phyloP scores from a whole-genome alignment of 108 stramenopile genomes.

The Fragilariopsis cylindrus region DNA sequence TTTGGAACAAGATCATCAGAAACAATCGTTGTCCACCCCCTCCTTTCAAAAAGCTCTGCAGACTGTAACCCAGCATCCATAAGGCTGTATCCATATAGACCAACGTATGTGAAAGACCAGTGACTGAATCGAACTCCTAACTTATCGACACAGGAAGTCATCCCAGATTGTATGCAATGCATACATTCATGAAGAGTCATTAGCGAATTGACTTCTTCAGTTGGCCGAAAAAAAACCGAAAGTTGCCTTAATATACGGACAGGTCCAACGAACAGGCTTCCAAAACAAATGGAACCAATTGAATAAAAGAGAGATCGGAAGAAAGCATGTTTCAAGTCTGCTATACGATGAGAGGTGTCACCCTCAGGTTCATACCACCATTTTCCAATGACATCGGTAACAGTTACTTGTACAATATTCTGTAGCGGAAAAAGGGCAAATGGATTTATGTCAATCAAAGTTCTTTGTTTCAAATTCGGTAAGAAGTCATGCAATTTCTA shows the following conservation, averaged over 20 bases:
- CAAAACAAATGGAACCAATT: slow-evolving; percentile 90
- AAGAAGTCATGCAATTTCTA: not conserved
- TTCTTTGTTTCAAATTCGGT: not conserved
- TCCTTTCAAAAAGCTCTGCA: slow-evolving; percentile 73
- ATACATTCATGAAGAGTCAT: slow-evolving; percentile 78
- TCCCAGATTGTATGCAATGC: slow-evolving; percentile 56
- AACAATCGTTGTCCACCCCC: slow-evolving; percentile 88
- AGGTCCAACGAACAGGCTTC: slow-evolving; percentile 84
- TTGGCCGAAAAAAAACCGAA: slow-evolving; percentile 66
- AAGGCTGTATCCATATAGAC: slow-evolving; percentile 85
- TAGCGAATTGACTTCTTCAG: slow-evolving; percentile 53
- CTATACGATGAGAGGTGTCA: slow-evolving; percentile 20
- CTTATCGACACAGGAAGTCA: slow-evolving; percentile 66
- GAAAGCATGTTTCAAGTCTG: slow-evolving; percentile 47
- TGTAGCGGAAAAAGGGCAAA: slow-evolving; percentile 23
- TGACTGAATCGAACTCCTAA: slow-evolving; percentile 69
- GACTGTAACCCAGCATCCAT: slow-evolving; percentile 70
- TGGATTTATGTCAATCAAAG: not conserved
- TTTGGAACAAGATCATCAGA: slow-evolving; percentile 84
- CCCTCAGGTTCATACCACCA: slow-evolving; percentile 82
- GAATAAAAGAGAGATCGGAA: slow-evolving; percentile 57
- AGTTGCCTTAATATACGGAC: slow-evolving; percentile 72
- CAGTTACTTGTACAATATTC: slow-evolving; percentile 85
- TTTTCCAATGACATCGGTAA: slow-evolving; percentile 82
- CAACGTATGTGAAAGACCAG: slow-evolving; percentile 88